These are phyloP conservation scores for Sugiyamaella americana DNA, from an alignment of 805 yeast genomes.

Conservation along the genomic window DNA sequence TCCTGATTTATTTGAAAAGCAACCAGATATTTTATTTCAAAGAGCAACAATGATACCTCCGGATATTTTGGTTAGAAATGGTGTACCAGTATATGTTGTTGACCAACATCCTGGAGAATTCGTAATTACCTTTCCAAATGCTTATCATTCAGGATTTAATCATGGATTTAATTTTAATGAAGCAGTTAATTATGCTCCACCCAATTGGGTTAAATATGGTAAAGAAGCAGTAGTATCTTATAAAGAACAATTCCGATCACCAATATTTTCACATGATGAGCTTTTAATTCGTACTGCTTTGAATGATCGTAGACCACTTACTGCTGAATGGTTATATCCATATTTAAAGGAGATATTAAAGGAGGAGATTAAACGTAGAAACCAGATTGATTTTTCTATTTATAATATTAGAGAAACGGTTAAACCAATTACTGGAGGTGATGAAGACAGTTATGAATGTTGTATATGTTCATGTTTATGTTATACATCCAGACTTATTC, in stretches of 20 bases:
- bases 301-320: slow-evolving; percentile 14
- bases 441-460: slow-evolving; percentile 22
- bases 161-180: slow-evolving; percentile 62
- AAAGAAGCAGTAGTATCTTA: slow-evolving; percentile 27
- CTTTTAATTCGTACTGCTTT: slow-evolving; percentile 23
- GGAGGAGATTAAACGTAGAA: slow-evolving; percentile 10
- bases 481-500: slow-evolving; percentile 22
- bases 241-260: slow-evolving; percentile 25
- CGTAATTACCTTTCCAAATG: slow-evolving; percentile 79
- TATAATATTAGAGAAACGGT: not conserved
- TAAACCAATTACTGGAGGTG: slow-evolving; percentile 11
- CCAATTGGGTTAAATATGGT: slow-evolving; percentile 35
- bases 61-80: slow-evolving; percentile 40
- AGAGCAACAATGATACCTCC: slow-evolving; percentile 78
- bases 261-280: slow-evolving; percentile 34
- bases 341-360: slow-evolving; percentile 13
- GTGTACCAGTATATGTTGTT: slow-evolving; percentile 45
- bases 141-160: slow-evolving; percentile 84
- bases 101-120: slow-evolving; percentile 77
- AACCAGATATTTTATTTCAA: slow-evolving; percentile 86
- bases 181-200: slow-evolving; percentile 38
- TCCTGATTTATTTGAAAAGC: slow-evolving; percentile 77
- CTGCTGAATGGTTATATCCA: slow-evolving; percentile 17
- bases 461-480: slow-evolving; percentile 20
- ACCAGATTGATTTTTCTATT: not conserved